These are phyloP conservation scores for Phytophthora pinifolia DNA, from an alignment of 352 stramenopile genomes.

Conservation along the genomic window DNA sequence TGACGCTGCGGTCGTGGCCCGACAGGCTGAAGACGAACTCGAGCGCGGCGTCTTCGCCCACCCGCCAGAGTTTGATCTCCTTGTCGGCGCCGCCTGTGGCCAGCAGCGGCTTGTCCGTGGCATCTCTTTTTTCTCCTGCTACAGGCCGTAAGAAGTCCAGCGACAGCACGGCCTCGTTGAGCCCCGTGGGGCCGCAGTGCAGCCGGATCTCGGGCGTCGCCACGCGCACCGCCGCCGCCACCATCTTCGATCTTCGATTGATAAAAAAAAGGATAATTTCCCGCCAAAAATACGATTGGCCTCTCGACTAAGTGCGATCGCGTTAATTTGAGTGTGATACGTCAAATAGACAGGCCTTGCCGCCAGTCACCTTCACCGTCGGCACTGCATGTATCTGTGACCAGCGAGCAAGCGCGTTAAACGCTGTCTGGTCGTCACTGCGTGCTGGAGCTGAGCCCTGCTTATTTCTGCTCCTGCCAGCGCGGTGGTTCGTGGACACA, in stretches of 20 bases:
- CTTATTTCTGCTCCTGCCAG: neutral
- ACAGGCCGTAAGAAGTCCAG: constrained; percentile 66
- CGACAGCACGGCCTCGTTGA: constrained; percentile 88
- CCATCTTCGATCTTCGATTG: neutral
- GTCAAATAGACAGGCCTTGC: constrained; percentile 1
- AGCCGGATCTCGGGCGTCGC: constrained; percentile 85
- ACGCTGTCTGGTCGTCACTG: neutral
- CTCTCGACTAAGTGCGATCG: constrained; percentile 4
- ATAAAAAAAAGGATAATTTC: too few relatives aligned
- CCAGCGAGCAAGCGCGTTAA: neutral
- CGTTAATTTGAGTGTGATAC: neutral
- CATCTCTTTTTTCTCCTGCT: neutral
- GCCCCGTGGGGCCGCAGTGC: constrained; percentile 82
- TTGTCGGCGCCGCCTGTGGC: constrained; percentile 87
- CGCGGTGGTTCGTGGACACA: constrained; percentile 11
- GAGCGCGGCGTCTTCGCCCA: constrained; percentile 38
- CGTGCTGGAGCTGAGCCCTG: neutral
- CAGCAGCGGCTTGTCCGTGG: constrained; percentile 35
- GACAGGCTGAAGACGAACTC: constrained; percentile 85
- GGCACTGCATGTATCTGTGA: neutral
- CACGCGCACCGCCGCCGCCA: constrained; percentile 42
- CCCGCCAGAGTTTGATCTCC: constrained; percentile 87
- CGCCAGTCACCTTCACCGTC: too few relatives aligned
- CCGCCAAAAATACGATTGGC: constrained; percentile 2
- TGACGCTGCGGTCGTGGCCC: constrained; percentile 89